Base-by-base conservation (phyloP, 106 monocot species). In the Dendrobium huoshanense region DNA sequence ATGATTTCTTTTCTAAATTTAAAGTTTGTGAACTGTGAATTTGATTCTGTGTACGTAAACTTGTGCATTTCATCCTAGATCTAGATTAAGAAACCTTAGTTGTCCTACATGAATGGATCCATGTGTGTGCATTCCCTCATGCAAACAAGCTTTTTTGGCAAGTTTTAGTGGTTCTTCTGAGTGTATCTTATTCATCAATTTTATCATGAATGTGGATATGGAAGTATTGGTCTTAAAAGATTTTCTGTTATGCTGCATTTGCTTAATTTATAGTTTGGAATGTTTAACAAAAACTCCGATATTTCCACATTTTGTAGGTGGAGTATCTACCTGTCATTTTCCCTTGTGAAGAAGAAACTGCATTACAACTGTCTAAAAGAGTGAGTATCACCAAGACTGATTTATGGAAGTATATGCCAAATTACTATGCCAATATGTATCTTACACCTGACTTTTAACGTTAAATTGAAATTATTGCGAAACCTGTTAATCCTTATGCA, bases 271-370 rank as follows among this genome's bases (percentile, higher is more conserved):
- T 74, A 44, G 15, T 74, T 42, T 29, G 43, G 74, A 44, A 11
- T 42, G 74, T 43, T 42, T 74, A 44, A 74, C 42, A 43, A 43
- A 74, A 44, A n/a, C 16, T 74, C n/a, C 43, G 37, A 37, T 37
- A 37, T 70, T 68, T 37, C 10, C 24, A 25, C 74, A 74, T 74
- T 74, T 74, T 49, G 9, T 49, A 76, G 76, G 76, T 76, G 49
- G 76, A 76, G 27, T 76, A 76, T 25, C 76, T 76, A 13, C 76
- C 76, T 41, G 49, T 76, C 25, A 76, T 76, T 76, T 51, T 76
- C 48, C 76, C 76, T 41, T n/a, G 10, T 49, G 76, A 76, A 76
- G 76, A 76, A 25, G 76, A 76, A 76, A 76, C 48, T 49, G 76
- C 49, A 51, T 25, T 49, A 10, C 22, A 76, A 24, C 41, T 76